Evolutionary conservation across 106 monocot genomes (phyloP), one percentile per base, ranked within the genome.

Genomic region (Acorus calamus): DNA sequence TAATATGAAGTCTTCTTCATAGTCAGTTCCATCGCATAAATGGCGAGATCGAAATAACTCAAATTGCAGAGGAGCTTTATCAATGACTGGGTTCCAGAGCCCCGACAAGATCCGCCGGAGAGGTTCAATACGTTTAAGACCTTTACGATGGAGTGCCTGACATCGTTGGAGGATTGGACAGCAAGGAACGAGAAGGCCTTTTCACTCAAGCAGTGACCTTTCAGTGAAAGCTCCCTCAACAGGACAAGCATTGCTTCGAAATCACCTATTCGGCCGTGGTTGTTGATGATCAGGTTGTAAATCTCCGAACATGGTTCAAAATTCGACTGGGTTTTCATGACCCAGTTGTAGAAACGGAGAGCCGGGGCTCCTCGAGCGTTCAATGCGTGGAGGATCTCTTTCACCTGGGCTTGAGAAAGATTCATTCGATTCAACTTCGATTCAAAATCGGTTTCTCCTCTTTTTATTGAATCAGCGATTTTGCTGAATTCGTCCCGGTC

Each of bases 281-380:
- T 92, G 55, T 84, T 66, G 3, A 92, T 61, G 53, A 87, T n/a
- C 65, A 71, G 75, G 53, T 87, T 87, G 56, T 73, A 79, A 13
- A 75, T 66, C 45, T 70, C 69, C 0, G 81, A 49, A 68, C 55
- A 71, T 9, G 84, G 74, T 4, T 48, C 44, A 53, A 75, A 79
- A 42, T 59, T 50, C 4, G 64, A 64, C 53, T 71, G 50, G 51
- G 42, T 63, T 8, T 46, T 72, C 67, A 75, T 45, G 3, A 75
- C 74, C 92, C 92, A 92, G 13, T 65, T 58, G 64, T 81, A 84
- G 75, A 92, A 92, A 3, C 74, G 67, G 51, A 75, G 14, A 8
- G 87, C 87, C 2, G 79, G 61, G 41, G 61, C n/a, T 44, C 67
- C 69, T 3, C 55, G 53, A 53, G 55, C 47, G 51, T 66, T 87